Evolutionary conservation across 1,284 basidiomycete species (phyloP).

Genomic region (Earliella scabrosa): DNA sequence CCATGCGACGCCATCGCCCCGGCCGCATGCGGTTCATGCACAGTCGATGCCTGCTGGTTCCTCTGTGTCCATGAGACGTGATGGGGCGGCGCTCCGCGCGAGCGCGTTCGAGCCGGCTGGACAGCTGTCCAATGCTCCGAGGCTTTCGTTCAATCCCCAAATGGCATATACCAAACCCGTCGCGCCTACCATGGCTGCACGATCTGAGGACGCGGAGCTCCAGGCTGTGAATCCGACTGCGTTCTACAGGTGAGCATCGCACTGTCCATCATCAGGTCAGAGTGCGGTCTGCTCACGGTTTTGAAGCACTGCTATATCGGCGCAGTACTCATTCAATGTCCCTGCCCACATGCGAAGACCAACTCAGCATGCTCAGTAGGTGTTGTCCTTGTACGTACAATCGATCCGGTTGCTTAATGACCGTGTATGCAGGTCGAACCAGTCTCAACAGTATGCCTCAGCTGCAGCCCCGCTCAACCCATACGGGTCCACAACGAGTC

Average conservation of each 20-base stretch:
- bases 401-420: neutral
- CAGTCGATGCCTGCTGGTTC: conserved; percentile 5
- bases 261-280: neutral
- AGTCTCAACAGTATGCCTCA: neutral
- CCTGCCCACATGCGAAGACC: conserved; percentile 16
- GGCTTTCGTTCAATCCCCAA: conserved; percentile 46
- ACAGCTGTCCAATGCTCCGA: conserved; percentile 8
- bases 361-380: conserved; percentile 9
- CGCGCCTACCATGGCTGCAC: conserved; percentile 5
- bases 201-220: conserved; percentile 17
- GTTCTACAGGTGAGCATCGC: conserved; percentile 57
- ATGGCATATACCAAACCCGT: conserved; percentile 46
- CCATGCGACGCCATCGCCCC: conserved; percentile 1
- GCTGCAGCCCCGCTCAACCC: neutral
- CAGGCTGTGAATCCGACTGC: conserved; percentile 41
- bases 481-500: neutral
- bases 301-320: conserved; percentile 28
- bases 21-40: conserved; percentile 3
- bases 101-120: conserved; percentile 11
- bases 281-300: neutral
- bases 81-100: conserved; percentile 1
- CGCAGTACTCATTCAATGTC: conserved; percentile 23
- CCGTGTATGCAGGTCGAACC: neutral
- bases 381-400: neutral
- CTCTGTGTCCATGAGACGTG: neutral